A percentile compares a stretch with the other conserved stretches of the same genome.
Conservation (phyloP, 1,284 basidiomycete species). For the Sporisorium graminicola region DNA sequence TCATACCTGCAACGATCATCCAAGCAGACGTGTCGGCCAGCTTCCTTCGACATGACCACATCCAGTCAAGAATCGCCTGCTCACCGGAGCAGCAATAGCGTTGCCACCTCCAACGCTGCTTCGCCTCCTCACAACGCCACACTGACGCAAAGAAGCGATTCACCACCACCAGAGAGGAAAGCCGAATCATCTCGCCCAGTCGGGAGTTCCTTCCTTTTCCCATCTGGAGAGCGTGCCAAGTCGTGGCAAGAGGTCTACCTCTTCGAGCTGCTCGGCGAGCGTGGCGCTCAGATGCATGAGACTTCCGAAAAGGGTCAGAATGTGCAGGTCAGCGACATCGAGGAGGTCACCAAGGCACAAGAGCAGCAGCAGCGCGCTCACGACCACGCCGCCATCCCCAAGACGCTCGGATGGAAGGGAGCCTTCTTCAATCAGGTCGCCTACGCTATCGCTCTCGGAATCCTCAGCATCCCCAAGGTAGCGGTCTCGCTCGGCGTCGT, state of each 20-base stretch:
- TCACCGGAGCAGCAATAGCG: slow-evolving; percentile 41
- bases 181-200: slow-evolving; percentile 24
- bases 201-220: slow-evolving; percentile 49
- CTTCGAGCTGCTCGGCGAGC: slow-evolving; percentile 46
- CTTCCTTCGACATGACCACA: slow-evolving; percentile 17
- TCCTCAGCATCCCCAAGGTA: slow-evolving; percentile 58
- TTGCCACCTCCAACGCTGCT: slow-evolving; percentile 26
- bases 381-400: slow-evolving; percentile 43
- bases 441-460: slow-evolving; percentile 61
- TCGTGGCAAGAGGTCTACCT: slow-evolving; percentile 52
- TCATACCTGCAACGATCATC: neutral
- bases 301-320: slow-evolving; percentile 40
- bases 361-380: slow-evolving; percentile 23
- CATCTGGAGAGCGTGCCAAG: slow-evolving; percentile 47
- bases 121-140: slow-evolving; percentile 8
- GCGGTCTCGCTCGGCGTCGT: slow-evolving; percentile 60
- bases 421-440: slow-evolving; percentile 61
- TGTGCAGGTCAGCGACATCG: slow-evolving; percentile 48
- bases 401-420: slow-evolving; percentile 59
- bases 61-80: slow-evolving; percentile 24
- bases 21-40: neutral
- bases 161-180: slow-evolving; percentile 36
- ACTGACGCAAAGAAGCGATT: slow-evolving; percentile 25
- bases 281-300: slow-evolving; percentile 36
- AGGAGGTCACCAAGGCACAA: slow-evolving; percentile 34